Base-by-base conservation (phyloP, 768 basidiomycete species). In the Mycena pura region DNA sequence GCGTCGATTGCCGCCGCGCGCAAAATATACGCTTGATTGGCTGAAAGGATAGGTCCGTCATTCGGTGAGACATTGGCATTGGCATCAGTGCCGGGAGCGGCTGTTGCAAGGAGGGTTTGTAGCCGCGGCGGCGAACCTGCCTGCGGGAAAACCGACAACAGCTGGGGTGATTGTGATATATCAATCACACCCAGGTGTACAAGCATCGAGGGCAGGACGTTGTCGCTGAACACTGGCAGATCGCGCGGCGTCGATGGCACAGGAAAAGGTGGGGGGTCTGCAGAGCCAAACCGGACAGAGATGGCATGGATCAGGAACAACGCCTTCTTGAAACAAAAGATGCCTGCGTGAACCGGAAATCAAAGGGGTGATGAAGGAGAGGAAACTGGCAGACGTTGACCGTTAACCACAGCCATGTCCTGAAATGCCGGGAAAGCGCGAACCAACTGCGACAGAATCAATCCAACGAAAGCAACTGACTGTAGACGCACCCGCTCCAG, bases 321-420 rank as follows among this genome's bases (percentile, higher is more conserved):
- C 2, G 91, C 93, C 70, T 95, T 96, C 75, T 94, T 95, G 82
- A 94, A 93, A 70, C 92, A 86, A 75, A 93, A 95, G 22, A 94
- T 80, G n/a, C 85, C 92, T 93, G 65, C 52, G 44, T 1, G 34
- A 58, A 52, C 28, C n/a, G 32, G 52, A 58, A 41, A 60, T 59
- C 48, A 38, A 57, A 52, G 64, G 55, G 24, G 49, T 34, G 47
- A 39, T 53, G 46, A 50, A 46, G n/a, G 25, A 24, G 49, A 17
- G 41, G 28, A 47, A 32, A 28, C n/a, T 31, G 29, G 47, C 85
- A 63, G 68, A 92, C 92, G 82, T 73, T 82, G 79, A 29, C 81
- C 86, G 40, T 91, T 73, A 10, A 95, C 85, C 6, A 82, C 57
- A 24, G 83, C 80, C 86, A 91, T 90, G 71, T 96, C 94, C 55